Evolutionary conservation across 768 basidiomycete genomes (phyloP), one percentile per base, ranked within the genome.

Genomic region (Butyriboletus loyo): DNA sequence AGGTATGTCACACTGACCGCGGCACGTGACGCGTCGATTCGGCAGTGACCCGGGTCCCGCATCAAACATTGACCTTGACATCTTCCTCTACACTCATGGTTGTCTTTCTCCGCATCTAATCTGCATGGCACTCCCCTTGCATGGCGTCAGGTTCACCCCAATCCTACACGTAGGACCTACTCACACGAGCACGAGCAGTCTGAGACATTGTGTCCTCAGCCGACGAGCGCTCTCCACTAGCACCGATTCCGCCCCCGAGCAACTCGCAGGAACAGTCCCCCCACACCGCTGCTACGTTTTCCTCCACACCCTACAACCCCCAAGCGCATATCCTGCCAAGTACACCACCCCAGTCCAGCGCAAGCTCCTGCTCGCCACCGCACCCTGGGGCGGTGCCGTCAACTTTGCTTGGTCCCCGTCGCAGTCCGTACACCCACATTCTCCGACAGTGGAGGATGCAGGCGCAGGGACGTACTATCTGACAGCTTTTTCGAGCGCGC

Each of bases 321-420:
- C 84, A 0, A 59, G 72, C 9, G 46, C 64, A 11, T 85, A 81
- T 57, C 78, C 84, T 2, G 59, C 76, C 30, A 74, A 74, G 21
- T 64, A 75, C 27, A 66, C 74, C 2, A 80, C 83, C 0, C 70
- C 77, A 2, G 53, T 87, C 1, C 80, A 82, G 38, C 73, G 77
- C 17, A 76, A 72, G 10, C 69, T 88, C 34, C 76, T 77, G 50
- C 64, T 77, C 10, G 70, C 70, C 19, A 71, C 72, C 7, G 59
- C 65, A 30, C 69, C 72, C 60, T 81, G 75, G 75, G 80, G 81
- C 7, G 83, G 78, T 6, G 54, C 77, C 3, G 81, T 84, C 56
- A 88, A 87, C 65, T 82, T 85, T 61, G 74, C 80, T 17, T 86
- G 81, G 81, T 69, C 74, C 22, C 68, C 66, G 15, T 66, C 54